Evolutionary conservation across 176 grass and related monocot species (phyloP), one percentile per base, ranked within the genome.

Genomic region (Oryza australiensis): DNA sequence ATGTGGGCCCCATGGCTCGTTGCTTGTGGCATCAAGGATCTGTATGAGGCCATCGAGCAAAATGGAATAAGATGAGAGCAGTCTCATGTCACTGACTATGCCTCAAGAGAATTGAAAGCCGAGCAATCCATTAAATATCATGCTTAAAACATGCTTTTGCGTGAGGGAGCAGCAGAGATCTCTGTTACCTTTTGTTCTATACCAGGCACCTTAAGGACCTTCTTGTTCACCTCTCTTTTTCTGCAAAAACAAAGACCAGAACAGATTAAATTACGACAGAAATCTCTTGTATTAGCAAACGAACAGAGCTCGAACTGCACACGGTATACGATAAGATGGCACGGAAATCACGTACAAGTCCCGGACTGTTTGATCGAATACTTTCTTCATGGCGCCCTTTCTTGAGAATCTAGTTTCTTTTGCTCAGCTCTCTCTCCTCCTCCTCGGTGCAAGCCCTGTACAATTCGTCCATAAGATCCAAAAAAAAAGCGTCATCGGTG

Each of bases 11-110:
- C 96, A 99, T 6, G 96, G 87, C 35, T 99, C 96, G 77, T 99
- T 99, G 89, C 96, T 99, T 40, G 96, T 99, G 62, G 96, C 96
- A 68, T 99, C 96, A 28, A 99, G 93, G 75, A 99, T 90, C 96
- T 99, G 84, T 69, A 68, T 48, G 13, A 0, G 46, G 70, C 22
- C 26, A 78, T 72, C 32, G 15, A 5, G 15, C 18, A 38, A 29
- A 64, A 77, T 23, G 62, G 23, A 75, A 53, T 40, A 73, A 37
- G 64, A 75, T 13, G n/a, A n/a, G n/a, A n/a, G n/a, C n/a, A n/a
- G 14, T 26, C 8, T 37, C 22, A 9, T 53, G 0, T 1, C 73
- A 67, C 79, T 55, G 2, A 76, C 18, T 23, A 10, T 42, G 35
- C 49, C 35, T 74, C 41, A 18, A 24, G 62, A 55, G 45, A 81